Evolutionary conservation across 495 filamentous ascomycete genomes (phyloP), one percentile per base, ranked within the genome.

Genomic region (Cercophora newfieldiana): DNA sequence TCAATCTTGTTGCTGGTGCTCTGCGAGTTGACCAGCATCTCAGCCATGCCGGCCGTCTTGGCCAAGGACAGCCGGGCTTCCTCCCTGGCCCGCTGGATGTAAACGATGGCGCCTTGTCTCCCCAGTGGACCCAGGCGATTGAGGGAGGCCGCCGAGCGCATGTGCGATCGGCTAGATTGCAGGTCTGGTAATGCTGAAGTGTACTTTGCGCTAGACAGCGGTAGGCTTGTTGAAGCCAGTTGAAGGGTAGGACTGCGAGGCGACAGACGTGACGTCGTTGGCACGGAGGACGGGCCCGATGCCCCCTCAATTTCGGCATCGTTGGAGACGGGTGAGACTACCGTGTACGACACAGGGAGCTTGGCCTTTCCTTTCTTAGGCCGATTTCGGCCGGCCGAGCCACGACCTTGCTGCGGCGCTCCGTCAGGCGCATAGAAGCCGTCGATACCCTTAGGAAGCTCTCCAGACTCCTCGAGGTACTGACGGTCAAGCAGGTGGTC

Each of bases 401-500:
- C 24, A 14, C 50, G 19, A 19, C 50, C 21, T 53, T 44, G 12
- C 37, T 44, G 37, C 12, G 37, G 37, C 10, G 37, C 70, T 21
- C 78, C 74, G 7, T 81, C 70, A 5, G 78, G 80, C 10, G 83
- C 80, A 26, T 80, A 82, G 70, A 97, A 97, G 0, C 86, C 93
- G 64, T 97, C 92, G 12, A 97, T 79, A 1, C 94, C 91, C 72
- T 90, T 92, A 1, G 85, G 84, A 14, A 86, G 73, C 24, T 83
- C 79, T 1, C 80, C 79, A 2, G 80, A 77, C 33, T 91, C 82
- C 48, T 90, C 85, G 18, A 97, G 86, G 72, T 86, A 91, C 10
- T 88, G 83, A 6, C 89, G 81, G 62, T 89, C 95, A 12, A 97
- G 82, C 2, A 99, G 80, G 55, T 92, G 88, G 72, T 99, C 93